A percentile compares a stretch with the other conserved stretches of the same genome.
These are phyloP conservation scores for Kuraishia ogatae DNA, from an alignment of 805 yeast genomes.

Conservation along the genomic window DNA sequence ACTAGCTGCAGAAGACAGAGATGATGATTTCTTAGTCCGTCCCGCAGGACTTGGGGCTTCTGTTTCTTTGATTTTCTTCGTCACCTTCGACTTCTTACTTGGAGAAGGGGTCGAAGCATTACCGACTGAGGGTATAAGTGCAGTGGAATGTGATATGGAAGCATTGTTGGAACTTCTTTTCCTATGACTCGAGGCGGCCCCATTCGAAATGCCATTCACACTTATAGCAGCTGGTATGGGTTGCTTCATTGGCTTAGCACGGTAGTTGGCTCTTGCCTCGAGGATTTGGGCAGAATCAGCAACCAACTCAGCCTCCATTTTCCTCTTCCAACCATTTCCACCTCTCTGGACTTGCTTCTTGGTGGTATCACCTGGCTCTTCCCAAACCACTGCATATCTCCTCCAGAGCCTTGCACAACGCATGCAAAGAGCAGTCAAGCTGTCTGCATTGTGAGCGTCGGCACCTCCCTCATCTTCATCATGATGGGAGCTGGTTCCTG, in stretches of 20 bases:
- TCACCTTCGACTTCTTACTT: no score
- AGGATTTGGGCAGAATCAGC: constrained; percentile 52
- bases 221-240: neutral
- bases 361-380: constrained; percentile 59
- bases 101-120: no score
- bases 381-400: constrained; percentile 83
- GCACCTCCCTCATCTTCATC: constrained; percentile 44
- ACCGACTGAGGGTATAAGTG: no score
- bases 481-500: no score
- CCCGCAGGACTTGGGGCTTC: no score
- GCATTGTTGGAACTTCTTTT: no score
- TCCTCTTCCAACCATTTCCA: constrained; percentile 48
- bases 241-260: constrained; percentile 12
- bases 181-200: no score
- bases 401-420: constrained; percentile 92
- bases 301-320: constrained; percentile 57
- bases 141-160: no score
- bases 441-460: constrained; percentile 17
- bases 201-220: no score
- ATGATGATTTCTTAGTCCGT: no score
- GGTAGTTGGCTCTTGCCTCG: constrained; percentile 34
- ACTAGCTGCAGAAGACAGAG: no score
- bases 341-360: constrained; percentile 34
- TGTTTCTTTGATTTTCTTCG: no score
- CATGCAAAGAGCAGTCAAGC: constrained; percentile 51